phyloP scores from a whole-genome alignment of 108 stramenopile genomes.

The Mediolabrus comicus region DNA sequence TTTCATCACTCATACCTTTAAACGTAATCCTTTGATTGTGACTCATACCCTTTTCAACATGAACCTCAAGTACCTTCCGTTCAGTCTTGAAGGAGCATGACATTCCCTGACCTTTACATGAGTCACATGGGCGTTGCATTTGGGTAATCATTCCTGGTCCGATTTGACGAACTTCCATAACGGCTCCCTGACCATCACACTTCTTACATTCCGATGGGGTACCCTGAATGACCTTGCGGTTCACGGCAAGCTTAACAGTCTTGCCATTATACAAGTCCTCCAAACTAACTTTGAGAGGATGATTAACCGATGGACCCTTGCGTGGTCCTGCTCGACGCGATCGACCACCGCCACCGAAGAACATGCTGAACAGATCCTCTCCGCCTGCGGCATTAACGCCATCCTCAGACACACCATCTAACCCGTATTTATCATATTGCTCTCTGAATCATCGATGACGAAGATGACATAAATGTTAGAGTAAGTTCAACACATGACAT shows the following conservation, averaged over 20 bases:
- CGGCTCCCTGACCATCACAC: conserved; percentile 88
- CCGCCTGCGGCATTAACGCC: conserved; percentile 65
- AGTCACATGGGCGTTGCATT: conserved; percentile 77
- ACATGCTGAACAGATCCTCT: conserved; percentile 96
- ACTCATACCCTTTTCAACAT: conserved; percentile 94
- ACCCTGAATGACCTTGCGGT: conserved; percentile 88
- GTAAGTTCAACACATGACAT: no score
- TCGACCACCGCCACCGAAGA: conserved; percentile 84
- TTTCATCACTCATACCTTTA: conserved; percentile 92
- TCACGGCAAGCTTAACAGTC: conserved; percentile 90
- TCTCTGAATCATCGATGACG: no score
- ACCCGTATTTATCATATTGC: conserved; percentile 90
- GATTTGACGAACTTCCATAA: conserved; percentile 84
- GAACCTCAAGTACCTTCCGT: conserved; percentile 85
- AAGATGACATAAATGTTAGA: no score
- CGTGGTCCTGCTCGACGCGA: conserved; percentile 68
- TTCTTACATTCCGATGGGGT: conserved; percentile 60
- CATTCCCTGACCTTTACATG: conserved; percentile 78
- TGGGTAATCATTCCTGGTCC: conserved; percentile 93
- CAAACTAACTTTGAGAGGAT: conserved; percentile 88
- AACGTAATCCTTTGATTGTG: conserved; percentile 93
- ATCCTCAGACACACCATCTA: conserved; percentile 86
- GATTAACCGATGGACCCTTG: conserved; percentile 92
- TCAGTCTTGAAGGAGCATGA: conserved; percentile 69
- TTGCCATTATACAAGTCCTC: conserved; percentile 97